phyloP scores from a whole-genome alignment of 805 yeast species.

The Torulaspora franciscae region DNA sequence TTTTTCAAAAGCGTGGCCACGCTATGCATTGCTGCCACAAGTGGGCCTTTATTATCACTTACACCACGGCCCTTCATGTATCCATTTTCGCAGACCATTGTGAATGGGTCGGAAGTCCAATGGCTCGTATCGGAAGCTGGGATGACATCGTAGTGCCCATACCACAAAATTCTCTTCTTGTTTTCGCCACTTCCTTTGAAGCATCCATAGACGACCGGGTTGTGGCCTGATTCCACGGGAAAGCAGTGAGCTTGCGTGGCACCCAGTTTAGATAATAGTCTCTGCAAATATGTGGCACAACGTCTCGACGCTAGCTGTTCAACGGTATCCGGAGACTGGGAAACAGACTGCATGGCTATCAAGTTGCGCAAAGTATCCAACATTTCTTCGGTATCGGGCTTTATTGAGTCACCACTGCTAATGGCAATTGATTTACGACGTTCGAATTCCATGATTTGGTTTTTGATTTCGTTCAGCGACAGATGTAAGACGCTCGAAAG shows the following conservation, averaged over 20 bases:
- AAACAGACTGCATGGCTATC: conserved; percentile 71
- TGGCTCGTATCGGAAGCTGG: conserved; percentile 57
- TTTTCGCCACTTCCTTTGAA: conserved; percentile 46
- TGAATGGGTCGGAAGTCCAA: conserved; percentile 81
- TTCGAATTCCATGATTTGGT: background rate
- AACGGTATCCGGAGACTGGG: conserved; percentile 55
- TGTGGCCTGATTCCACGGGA: conserved; percentile 64
- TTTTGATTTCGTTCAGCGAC: conserved; percentile 4
- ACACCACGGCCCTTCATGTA: conserved; percentile 88
- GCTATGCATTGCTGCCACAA: conserved; percentile 79
- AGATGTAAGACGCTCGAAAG: conserved; percentile 13
- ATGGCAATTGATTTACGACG: background rate
- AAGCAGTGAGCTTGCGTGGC: conserved; percentile 61
- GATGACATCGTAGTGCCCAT: conserved; percentile 95
- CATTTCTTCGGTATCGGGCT: conserved; percentile 55
- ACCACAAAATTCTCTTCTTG: conserved; percentile 63
- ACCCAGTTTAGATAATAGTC: conserved; percentile 62
- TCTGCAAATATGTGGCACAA: conserved; percentile 72
- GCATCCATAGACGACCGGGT: conserved; percentile 78
- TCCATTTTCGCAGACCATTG: conserved; percentile 72
- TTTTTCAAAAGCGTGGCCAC: conserved; percentile 63
- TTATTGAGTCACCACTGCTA: conserved; percentile 12
- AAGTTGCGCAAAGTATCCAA: conserved; percentile 55
- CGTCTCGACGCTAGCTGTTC: conserved; percentile 70
- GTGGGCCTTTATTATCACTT: conserved; percentile 92